A percentile compares a stretch with the other conserved stretches of the same genome.
Evolutionary conservation across 768 basidiomycete genomes (phyloP).

Genomic region (Naganishia friedmannii): DNA sequence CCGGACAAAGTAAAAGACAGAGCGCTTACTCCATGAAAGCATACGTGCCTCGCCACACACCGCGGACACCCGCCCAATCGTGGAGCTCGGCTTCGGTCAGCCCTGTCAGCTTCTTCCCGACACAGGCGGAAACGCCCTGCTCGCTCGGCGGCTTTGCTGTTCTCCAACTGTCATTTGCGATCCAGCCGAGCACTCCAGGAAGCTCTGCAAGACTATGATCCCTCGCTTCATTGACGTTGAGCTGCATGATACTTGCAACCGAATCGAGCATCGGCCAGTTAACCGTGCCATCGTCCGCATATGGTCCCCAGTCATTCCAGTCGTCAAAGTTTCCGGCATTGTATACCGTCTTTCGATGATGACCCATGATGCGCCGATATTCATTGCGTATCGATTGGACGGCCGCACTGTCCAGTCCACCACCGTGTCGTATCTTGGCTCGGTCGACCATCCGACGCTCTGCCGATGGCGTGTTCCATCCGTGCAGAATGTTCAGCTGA

Average conservation of each 20-base stretch:
- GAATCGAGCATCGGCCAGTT: constrained; percentile 47
- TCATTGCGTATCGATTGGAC: constrained; percentile 33
- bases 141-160: constrained; percentile 37
- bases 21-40: constrained; percentile 49
- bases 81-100: constrained; percentile 35
- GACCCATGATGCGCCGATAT: constrained; percentile 37
- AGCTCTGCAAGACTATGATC: constrained; percentile 1
- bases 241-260: constrained; percentile 40
- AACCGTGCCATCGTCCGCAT: constrained; percentile 40
- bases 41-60: constrained; percentile 48
- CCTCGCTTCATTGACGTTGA: constrained; percentile 16
- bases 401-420: constrained; percentile 24
- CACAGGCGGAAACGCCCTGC: constrained; percentile 37
- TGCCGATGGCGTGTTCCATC: constrained; percentile 33
- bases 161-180: constrained; percentile 38
- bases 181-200: constrained; percentile 34
- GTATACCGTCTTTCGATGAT: constrained; percentile 40
- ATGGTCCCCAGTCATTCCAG: constrained; percentile 46
- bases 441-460: constrained; percentile 36
- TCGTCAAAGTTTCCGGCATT: constrained; percentile 34
- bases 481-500: constrained; percentile 30
- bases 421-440: constrained; percentile 35
- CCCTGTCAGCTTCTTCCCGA: constrained; percentile 41
- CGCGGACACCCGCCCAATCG: constrained; percentile 50
- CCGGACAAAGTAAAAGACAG: too few relatives aligned